Percentiles rank a stretch among this genome's conserved stretches.
Evolutionary conservation across 805 yeast genomes (phyloP).

Genomic region (Nakazawaea anatomiae): DNA sequence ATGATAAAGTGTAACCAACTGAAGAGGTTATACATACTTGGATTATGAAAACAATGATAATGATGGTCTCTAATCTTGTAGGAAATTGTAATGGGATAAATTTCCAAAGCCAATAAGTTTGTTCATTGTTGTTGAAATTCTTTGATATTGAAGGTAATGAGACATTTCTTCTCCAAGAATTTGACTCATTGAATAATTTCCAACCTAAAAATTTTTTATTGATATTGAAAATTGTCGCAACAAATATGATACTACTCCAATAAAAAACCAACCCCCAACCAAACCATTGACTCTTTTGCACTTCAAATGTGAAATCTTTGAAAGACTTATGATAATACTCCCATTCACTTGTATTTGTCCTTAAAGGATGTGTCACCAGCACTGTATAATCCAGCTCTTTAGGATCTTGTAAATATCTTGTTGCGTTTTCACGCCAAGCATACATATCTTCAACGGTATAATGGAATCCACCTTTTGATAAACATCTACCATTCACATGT

Average conservation of each 20-base stretch:
- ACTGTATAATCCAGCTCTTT: slow-evolving; percentile 16
- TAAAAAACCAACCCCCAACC: slow-evolving; percentile 42
- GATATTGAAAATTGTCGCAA: slow-evolving; percentile 26
- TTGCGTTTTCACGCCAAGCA: slow-evolving; percentile 28
- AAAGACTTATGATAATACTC: slow-evolving; percentile 27
- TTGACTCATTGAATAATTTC: slow-evolving; percentile 13
- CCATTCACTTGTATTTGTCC: slow-evolving; percentile 25
- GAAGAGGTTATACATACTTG: slow-evolving; percentile 25
- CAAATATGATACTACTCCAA: slow-evolving; percentile 29
- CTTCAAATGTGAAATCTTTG: slow-evolving; percentile 30
- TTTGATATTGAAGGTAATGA: slow-evolving; percentile 4
- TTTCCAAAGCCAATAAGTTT: background rate
- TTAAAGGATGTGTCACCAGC: slow-evolving; percentile 26
- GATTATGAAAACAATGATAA: slow-evolving; percentile 25
- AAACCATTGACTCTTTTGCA: slow-evolving; percentile 30
- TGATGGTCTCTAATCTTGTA: slow-evolving; percentile 17
- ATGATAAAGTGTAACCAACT: slow-evolving; percentile 27
- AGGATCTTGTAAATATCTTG: slow-evolving; percentile 26
- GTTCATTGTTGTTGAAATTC: slow-evolving; percentile 4
- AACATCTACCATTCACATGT: slow-evolving; percentile 31
- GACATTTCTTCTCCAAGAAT: slow-evolving; percentile 4
- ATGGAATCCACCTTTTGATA: slow-evolving; percentile 25
- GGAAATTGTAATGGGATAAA: slow-evolving; percentile 12
- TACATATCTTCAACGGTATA: slow-evolving; percentile 28
- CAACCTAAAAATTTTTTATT: background rate